phyloP scores from a whole-genome alignment of 768 basidiomycete genomes.

The Boletellus sp. region DNA sequence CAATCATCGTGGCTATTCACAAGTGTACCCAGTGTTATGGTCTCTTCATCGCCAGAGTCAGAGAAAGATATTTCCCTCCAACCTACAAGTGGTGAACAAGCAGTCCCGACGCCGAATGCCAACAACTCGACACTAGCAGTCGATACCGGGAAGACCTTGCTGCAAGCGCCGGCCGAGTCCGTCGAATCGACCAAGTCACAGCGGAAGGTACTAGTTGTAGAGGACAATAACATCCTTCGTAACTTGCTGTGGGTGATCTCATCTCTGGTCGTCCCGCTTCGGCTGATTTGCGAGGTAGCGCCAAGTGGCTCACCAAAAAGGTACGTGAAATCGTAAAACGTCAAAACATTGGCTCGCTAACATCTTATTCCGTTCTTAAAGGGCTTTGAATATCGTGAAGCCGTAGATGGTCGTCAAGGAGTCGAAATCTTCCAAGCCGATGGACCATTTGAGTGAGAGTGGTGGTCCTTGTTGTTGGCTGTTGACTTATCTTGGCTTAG shows the following conservation, averaged over 20 bases:
- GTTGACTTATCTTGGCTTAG: constrained; percentile 37
- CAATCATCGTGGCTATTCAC: constrained; percentile 11
- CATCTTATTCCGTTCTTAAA: constrained; percentile 18
- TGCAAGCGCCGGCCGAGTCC: constrained; percentile 62
- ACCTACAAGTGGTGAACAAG: constrained; percentile 11
- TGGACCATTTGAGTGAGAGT: constrained; percentile 82
- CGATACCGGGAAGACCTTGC: constrained; percentile 60
- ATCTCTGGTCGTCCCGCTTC: constrained; percentile 5
- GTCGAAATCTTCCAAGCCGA: constrained; percentile 69
- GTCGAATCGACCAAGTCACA: constrained; percentile 41
- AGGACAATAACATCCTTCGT: constrained; percentile 86
- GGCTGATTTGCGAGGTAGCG: constrained; percentile 28
- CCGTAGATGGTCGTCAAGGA: constrained; percentile 81
- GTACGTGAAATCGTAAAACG: constrained; percentile 9
- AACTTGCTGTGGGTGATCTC: constrained; percentile 64
- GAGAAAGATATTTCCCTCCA: constrained; percentile 30
- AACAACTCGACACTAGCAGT: constrained; percentile 47
- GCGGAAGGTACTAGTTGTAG: constrained; percentile 76
- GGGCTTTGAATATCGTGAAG: constrained; percentile 76
- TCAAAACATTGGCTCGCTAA: not conserved
- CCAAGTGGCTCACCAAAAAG: constrained; percentile 67
- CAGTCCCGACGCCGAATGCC: constrained; percentile 8
- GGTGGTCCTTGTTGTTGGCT: not conserved
- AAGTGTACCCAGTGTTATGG: constrained; percentile 6
- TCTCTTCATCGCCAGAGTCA: constrained; percentile 21